Percentiles rank a stretch among this genome's conserved stretches.
phyloP scores from a whole-genome alignment of 2,329 filamentous ascomycete species.

The Xylaria sp. region DNA sequence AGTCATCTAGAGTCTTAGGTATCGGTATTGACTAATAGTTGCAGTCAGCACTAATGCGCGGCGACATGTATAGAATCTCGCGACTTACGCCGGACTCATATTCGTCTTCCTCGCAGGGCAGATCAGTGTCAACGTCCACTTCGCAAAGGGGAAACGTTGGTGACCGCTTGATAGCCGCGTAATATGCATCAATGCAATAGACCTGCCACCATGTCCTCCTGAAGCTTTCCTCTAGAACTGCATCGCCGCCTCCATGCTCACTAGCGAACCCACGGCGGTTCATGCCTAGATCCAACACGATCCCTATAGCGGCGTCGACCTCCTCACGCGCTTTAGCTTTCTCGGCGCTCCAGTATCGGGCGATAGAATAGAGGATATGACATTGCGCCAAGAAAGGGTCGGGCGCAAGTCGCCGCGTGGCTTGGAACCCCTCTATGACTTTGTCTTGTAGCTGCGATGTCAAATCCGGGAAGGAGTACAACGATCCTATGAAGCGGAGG shows the following conservation, averaged over 20 bases:
- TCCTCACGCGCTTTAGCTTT: slow-evolving; percentile 18
- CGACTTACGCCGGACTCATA: slow-evolving; percentile 30
- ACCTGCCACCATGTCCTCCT: slow-evolving; percentile 29
- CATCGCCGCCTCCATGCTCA: slow-evolving; percentile 19
- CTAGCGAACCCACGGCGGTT: slow-evolving; percentile 16
- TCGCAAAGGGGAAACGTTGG: slow-evolving; percentile 26
- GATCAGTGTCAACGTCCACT: slow-evolving; percentile 23
- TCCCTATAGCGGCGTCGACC: slow-evolving; percentile 26
- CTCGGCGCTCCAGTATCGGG: slow-evolving; percentile 24
- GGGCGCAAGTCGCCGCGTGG: slow-evolving; percentile 2
- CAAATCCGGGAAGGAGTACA: slow-evolving; percentile 20
- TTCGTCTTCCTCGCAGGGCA: slow-evolving; percentile 31
- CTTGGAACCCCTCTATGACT: slow-evolving; percentile 20
- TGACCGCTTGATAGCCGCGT: slow-evolving; percentile 26
- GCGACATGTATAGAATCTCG: not conserved
- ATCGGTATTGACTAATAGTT: slow-evolving; percentile 24
- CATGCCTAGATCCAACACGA: slow-evolving; percentile 25
- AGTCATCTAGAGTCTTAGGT: slow-evolving; percentile 29
- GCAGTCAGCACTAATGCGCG: not conserved
- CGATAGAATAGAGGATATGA: slow-evolving; percentile 27
- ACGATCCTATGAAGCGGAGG: slow-evolving; percentile 27
- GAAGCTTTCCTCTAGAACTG: slow-evolving; percentile 22
- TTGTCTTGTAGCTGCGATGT: slow-evolving; percentile 19
- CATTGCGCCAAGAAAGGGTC: slow-evolving; percentile 27
- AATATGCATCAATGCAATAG: slow-evolving; percentile 30